Evolutionary conservation across 2,329 filamentous ascomycete species (phyloP), one percentile per base, ranked within the genome.

Genomic region (Diaporthe helianthi): DNA sequence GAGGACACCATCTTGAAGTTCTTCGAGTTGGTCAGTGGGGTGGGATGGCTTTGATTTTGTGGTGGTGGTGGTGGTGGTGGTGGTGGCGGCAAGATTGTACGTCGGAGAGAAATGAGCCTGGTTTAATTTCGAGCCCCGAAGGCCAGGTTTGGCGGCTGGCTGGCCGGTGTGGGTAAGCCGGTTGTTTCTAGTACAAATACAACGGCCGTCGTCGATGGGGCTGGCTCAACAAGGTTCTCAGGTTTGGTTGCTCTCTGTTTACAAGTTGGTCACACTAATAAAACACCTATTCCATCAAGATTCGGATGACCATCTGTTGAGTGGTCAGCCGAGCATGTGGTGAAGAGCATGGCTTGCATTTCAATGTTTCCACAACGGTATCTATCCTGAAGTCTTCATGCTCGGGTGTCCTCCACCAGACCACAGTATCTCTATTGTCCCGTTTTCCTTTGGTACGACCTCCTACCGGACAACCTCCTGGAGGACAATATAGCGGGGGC

Each of bases 1-100:
- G 47, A 71, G 22, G 70, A 68, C 55, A 65, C 65, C 69, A 69
- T 72, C 15, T 64, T 55, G 36, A 2, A 12, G 7, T 58, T 54
- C 19, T 49, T n/a, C 6, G 36, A n/a, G 13, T n/a, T 24, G 26
- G 19, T n/a, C n/a, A n/a, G 36, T 49, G n/a, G 24, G 58, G 19
- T 17, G 41, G 47, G 58, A 3, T 19, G 41, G 22, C 13, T 47
- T 2, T 47, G 55, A n/a, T n/a, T n/a, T n/a, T n/a, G n/a, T n/a
- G n/a, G n/a, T n/a, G n/a, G n/a, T n/a, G n/a, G n/a, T n/a, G n/a
- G n/a, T n/a, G n/a, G n/a, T n/a, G n/a, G n/a, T 63, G 58, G 44
- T 49, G 44, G 13, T 19, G n/a, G n/a, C 10, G 26, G 10, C 19
- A 33, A 29, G 7, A 10, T 4, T 31, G 19, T 12, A 36, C 2